Conservation (phyloP, 1,284 basidiomycete species). For the Cutaneotrichosporon mucoides region DNA sequence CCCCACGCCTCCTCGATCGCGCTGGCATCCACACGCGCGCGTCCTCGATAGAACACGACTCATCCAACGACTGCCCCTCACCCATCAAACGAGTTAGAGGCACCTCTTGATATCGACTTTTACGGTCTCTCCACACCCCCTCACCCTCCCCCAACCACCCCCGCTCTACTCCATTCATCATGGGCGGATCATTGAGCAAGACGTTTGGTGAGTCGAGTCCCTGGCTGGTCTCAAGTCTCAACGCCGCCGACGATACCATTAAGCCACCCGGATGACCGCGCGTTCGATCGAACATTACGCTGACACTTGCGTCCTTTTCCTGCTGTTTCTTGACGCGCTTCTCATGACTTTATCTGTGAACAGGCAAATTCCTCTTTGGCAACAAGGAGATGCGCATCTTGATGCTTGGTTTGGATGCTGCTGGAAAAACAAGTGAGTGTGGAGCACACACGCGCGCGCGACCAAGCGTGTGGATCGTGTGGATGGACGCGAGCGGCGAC, state of each 20-base stretch:
- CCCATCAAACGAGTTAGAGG: too few relatives aligned
- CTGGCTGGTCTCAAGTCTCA: background rate
- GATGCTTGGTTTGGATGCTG: constrained; percentile 88
- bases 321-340: background rate
- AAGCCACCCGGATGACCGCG: background rate
- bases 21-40: background rate
- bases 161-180: constrained; percentile 22
- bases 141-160: background rate
- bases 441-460: too few relatives aligned
- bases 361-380: constrained; percentile 55
- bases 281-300: background rate
- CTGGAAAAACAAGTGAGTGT: constrained; percentile 81
- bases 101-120: background rate
- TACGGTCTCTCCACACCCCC: background rate
- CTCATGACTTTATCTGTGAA: background rate
- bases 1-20: too few relatives aligned
- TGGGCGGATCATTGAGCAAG: constrained; percentile 53
- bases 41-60: background rate
- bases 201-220: constrained; percentile 38
- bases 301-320: constrained; percentile 3
- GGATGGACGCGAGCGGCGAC: too few relatives aligned
- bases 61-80: too few relatives aligned
- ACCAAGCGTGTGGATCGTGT: too few relatives aligned
- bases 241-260: background rate
- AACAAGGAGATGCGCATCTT: constrained; percentile 63